These are phyloP conservation scores for Lepidium aucheri DNA, from an alignment of 345 rosid genomes.

Conservation along the genomic window DNA sequence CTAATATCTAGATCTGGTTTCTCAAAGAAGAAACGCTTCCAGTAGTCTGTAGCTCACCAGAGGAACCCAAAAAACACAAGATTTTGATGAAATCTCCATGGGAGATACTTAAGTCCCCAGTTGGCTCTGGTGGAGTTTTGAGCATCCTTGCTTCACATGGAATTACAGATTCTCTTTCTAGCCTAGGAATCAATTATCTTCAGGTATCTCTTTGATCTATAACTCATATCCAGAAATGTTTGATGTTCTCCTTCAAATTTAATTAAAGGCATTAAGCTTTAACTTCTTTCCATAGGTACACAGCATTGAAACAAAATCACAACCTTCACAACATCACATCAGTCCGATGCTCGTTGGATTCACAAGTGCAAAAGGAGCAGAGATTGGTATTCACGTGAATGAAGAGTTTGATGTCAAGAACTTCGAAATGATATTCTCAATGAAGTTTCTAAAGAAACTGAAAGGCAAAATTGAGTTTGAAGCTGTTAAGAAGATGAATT, in stretches of 20 bases:
- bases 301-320: slow-evolving; percentile 10
- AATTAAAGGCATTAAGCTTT: background rate
- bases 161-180: slow-evolving; percentile 43
- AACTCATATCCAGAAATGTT: background rate
- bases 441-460: slow-evolving; percentile 35
- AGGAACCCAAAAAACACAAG: slow-evolving; percentile 44
- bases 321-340: slow-evolving; percentile 1
- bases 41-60: slow-evolving; percentile 44
- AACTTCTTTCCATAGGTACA: slow-evolving; percentile 40
- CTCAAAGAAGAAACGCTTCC: slow-evolving; percentile 71
- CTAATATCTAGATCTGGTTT: slow-evolving; percentile 57
- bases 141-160: slow-evolving; percentile 49
- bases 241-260: background rate
- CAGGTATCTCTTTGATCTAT: slow-evolving; percentile 43
- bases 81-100: slow-evolving; percentile 94
- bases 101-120: slow-evolving; percentile 73
- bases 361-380: slow-evolving; percentile 34
- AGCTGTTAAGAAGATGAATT: slow-evolving; percentile 26
- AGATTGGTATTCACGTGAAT: slow-evolving; percentile 43
- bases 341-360: slow-evolving; percentile 47
- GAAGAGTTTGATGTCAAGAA: slow-evolving; percentile 32
- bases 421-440: slow-evolving; percentile 41
- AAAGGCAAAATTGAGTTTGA: slow-evolving; percentile 40
- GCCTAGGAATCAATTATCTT: slow-evolving; percentile 51
- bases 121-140: slow-evolving; percentile 72